Evolutionary conservation across 2,329 filamentous ascomycete species (phyloP).

Genomic region (Calonectria leucothoes): DNA sequence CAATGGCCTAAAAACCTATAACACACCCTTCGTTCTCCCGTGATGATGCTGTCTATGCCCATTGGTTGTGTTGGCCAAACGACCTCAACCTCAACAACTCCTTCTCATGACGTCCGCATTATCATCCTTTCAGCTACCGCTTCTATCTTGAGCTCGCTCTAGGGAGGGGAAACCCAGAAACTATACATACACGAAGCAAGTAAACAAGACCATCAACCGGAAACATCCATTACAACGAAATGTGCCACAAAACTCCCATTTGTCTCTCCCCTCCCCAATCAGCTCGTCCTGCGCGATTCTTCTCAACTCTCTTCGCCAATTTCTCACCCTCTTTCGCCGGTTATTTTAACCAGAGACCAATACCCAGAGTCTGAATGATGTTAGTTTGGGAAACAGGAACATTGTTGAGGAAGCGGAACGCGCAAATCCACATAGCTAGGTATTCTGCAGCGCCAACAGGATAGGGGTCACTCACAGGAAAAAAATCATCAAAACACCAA

Average conservation of each 20-base stretch:
- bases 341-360: conserved; percentile 50
- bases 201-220: conserved; percentile 29
- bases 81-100: not conserved
- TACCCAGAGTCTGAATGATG: conserved; percentile 51
- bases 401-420: not conserved
- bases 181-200: conserved; percentile 36
- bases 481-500: conserved; percentile 92
- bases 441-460: not conserved
- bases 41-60: conserved; percentile 2
- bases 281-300: conserved; percentile 8
- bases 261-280: conserved; percentile 16
- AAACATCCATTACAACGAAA: conserved; percentile 41
- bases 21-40: not conserved
- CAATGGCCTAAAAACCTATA: not conserved
- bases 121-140: conserved; percentile 9
- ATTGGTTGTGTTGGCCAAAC: not conserved
- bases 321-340: conserved; percentile 10
- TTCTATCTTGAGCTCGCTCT: conserved; percentile 24
- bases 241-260: conserved; percentile 29
- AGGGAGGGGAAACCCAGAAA: conserved; percentile 31
- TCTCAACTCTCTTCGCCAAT: conserved; percentile 15
- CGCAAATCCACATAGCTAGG: too few relatives aligned
- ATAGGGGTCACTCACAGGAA: conserved; percentile 66
- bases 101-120: conserved; percentile 10
- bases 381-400: not conserved